Conservation (phyloP, 2,329 filamentous ascomycete genomes). For the Botrytis deweyae region DNA sequence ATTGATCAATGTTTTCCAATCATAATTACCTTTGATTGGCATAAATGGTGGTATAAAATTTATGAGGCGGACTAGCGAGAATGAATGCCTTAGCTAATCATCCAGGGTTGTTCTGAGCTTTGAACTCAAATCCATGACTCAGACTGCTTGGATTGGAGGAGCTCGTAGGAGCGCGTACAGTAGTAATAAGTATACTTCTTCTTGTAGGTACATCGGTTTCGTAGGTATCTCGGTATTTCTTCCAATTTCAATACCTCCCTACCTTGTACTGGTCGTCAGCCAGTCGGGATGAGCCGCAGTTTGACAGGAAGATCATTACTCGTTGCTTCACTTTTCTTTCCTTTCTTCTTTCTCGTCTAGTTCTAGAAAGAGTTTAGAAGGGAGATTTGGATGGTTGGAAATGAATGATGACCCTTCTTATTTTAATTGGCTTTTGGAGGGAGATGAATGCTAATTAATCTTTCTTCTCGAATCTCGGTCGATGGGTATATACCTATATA, state of each 20-base stretch:
- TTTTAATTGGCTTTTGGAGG: not conserved
- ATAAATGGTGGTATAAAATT: not conserved
- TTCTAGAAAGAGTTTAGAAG: not conserved
- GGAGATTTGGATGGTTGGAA: not conserved
- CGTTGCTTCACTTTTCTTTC: slow-evolving; percentile 31
- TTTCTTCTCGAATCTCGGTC: not conserved
- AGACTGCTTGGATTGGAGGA: too few species aligned
- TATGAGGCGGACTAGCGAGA: slow-evolving; percentile 25
- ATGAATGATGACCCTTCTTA: not conserved
- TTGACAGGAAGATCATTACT: slow-evolving; percentile 27
- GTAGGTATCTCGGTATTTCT: not conserved
- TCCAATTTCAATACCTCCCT: not conserved
- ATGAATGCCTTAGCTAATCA: slow-evolving; percentile 13
- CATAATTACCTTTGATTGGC: slow-evolving; percentile 11
- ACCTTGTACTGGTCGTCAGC: not conserved
- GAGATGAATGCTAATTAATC: not conserved
- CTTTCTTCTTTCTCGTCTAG: not conserved
- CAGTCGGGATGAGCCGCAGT: slow-evolving; percentile 28
- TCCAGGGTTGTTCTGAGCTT: not conserved
- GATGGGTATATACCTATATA: not conserved
- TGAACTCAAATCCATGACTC: too few species aligned
- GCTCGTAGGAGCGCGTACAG: too few species aligned
- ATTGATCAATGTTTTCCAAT: not conserved
- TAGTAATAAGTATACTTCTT: too few species aligned
- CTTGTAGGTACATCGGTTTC: too few species aligned